Conservation (phyloP, 495 filamentous ascomycete species). For the Aspergillus mulundensis region DNA sequence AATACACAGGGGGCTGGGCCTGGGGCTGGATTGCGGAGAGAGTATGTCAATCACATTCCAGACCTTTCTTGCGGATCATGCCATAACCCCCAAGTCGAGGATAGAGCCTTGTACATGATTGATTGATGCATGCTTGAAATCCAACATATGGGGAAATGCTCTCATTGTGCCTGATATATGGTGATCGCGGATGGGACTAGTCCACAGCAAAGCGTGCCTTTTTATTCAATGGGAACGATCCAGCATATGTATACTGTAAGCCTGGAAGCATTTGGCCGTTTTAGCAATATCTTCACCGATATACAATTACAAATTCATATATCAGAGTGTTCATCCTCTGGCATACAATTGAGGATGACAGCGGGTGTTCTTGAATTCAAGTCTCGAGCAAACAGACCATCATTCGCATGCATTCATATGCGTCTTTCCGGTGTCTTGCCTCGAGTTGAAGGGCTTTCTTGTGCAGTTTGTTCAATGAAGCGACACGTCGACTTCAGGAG, state of each 20-base stretch:
- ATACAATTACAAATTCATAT: not conserved
- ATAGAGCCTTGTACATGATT: too few species aligned
- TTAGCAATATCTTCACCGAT: not conserved
- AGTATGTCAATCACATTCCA: not conserved
- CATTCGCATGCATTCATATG: not conserved
- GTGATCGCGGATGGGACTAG: not conserved
- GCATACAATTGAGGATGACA: not conserved
- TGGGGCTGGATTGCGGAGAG: conserved; percentile 3
- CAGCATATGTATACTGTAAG: too few species aligned
- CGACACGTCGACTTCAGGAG: conserved; percentile 14
- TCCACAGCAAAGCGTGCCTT: not conserved
- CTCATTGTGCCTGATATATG: not conserved
- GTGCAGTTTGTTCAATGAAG: conserved; percentile 2
- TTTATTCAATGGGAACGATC: too few species aligned
- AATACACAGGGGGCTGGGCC: not conserved
- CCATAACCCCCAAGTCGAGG: not conserved
- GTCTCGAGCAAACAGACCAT: not conserved
- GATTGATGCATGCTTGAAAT: not conserved
- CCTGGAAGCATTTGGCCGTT: not conserved
- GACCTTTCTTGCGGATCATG: not conserved
- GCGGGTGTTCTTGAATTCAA: not conserved
- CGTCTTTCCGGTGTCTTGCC: not conserved
- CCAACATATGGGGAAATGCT: not conserved
- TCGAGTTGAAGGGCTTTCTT: not conserved
- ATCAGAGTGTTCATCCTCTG: not conserved